Evolutionary conservation across 2,329 filamentous ascomycete species (phyloP).

Genomic region (Blastomyces parvus): DNA sequence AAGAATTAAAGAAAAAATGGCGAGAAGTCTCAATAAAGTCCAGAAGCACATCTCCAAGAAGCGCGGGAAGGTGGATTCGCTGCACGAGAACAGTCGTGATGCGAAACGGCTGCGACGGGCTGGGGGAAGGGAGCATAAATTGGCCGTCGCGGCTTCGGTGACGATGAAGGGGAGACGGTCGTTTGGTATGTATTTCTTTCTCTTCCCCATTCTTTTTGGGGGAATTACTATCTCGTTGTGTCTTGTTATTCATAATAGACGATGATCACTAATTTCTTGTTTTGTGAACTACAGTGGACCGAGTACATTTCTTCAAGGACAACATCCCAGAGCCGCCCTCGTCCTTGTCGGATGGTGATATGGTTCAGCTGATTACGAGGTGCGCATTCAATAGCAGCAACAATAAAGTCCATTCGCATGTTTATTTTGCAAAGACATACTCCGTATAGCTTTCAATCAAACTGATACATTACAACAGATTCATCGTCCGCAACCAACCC

Average conservation of each 20-base stretch:
- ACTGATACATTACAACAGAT: constrained; percentile 20
- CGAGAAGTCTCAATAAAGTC: constrained; percentile 68
- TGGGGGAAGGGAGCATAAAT: constrained; percentile 68
- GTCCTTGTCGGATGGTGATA: constrained; percentile 29
- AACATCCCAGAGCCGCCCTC: constrained; percentile 25
- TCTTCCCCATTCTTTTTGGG: no score
- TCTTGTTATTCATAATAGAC: no score
- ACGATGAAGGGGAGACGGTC: constrained; percentile 66
- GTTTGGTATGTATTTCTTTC: constrained; percentile 44
- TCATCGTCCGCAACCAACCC: constrained; percentile 28
- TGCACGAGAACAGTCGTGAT: constrained; percentile 85
- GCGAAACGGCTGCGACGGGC: constrained; percentile 72
- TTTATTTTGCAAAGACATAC: not conserved
- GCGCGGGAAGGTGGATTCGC: constrained; percentile 59
- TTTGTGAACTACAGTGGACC: constrained; percentile 44
- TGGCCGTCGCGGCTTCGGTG: constrained; percentile 60
- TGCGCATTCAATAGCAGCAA: constrained; percentile 30
- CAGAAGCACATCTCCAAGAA: constrained; percentile 88
- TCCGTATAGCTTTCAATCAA: not conserved
- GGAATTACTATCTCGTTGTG: no score
- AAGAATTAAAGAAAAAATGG: constrained; percentile 45
- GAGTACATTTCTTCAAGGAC: constrained; percentile 63
- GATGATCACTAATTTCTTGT: no score
- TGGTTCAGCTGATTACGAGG: constrained; percentile 49
- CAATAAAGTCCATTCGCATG: not conserved